Base-by-base conservation (phyloP, 176 grass and related monocot species). In the Leersia perrieri region DNA sequence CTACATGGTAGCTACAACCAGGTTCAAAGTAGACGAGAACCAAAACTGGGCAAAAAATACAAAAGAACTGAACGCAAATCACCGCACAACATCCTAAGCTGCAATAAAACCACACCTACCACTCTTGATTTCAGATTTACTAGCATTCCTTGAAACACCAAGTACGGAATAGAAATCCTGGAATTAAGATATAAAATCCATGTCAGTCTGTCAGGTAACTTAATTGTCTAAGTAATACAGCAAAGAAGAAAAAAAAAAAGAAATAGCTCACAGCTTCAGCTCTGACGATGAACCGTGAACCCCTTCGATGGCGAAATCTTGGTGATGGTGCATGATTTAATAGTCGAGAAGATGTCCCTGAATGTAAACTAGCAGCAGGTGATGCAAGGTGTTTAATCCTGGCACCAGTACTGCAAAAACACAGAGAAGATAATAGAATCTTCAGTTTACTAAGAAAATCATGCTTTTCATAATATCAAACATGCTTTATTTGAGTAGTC, bases 111-210 rank as follows among this genome's bases (percentile, higher is more conserved):
- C 73, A 73, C 78, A 95, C 92, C 66, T 38, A 93, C 96, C 90
- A 60, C 90, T 95, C 76, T 95, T 99, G 67, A 99, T 99, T 95
- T 99, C 96, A 73, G 96, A 95, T 91, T 93, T 99, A 79, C 96
- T 99, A 69, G 96, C 64, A 91, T 99, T 99, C 87, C 85, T 99
- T 64, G 96, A 95, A 44, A 99, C 92, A 26, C 90, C 96, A 79
- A 99, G 88, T 69, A 93, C 34, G 62, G 88, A 90, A 86, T 99
- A 99, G 72, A 88, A 99, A 90, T 99, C 96, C 96, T 99, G 90
- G 77, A 83, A 86, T 73, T 83, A 47, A 84, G 27, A 76, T 68
- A 75, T 78, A 16, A 74, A 71, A 72, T 75, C 47, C 42, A 82
- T 62, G 75, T 74, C 47, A 83, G 44, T 36, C 79, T 62, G 75